A percentile compares a stretch with the other conserved stretches of the same genome.
These are phyloP conservation scores for Trametes gibbosa DNA, from an alignment of 768 basidiomycete species.

Conservation along the genomic window DNA sequence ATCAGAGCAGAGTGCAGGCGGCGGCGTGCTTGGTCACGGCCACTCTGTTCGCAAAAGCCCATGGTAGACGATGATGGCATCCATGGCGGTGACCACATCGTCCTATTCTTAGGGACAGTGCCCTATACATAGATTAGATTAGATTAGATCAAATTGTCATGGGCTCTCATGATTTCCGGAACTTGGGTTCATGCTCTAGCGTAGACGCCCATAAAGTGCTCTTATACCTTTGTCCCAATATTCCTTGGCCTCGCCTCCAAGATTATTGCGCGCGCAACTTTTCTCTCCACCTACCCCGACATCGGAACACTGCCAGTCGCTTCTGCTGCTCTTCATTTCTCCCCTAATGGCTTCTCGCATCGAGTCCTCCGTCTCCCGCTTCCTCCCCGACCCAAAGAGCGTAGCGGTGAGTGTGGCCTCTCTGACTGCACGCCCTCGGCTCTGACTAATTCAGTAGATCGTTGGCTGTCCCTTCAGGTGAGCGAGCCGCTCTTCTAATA, in stretches of 20 bases:
- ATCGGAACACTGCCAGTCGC: not conserved
- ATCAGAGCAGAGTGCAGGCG: not conserved
- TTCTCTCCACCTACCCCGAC: not conserved
- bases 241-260: not conserved
- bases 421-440: not conserved
- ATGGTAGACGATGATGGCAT: not conserved
- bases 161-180: slow-evolving; percentile 6
- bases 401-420: slow-evolving; percentile 56
- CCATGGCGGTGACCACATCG: slow-evolving; percentile 10
- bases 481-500: slow-evolving; percentile 16
- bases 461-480: slow-evolving; percentile 97
- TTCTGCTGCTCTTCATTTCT: not conserved
- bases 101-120: slow-evolving; percentile 6
- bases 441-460: slow-evolving; percentile 47
- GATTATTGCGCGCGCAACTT: not conserved
- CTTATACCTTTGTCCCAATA: not conserved
- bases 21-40: slow-evolving; percentile 1
- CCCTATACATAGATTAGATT: slow-evolving; percentile 2
- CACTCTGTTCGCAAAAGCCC: not conserved
- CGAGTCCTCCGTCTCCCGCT: slow-evolving; percentile 31
- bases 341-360: slow-evolving; percentile 13
- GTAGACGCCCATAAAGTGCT: slow-evolving; percentile 11
- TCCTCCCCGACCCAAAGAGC: slow-evolving; percentile 69
- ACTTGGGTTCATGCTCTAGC: not conserved
- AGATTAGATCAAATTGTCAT: slow-evolving; percentile 12